These are phyloP conservation scores for Lactifluus pinguis DNA, from an alignment of 768 basidiomycete genomes.

Conservation along the genomic window DNA sequence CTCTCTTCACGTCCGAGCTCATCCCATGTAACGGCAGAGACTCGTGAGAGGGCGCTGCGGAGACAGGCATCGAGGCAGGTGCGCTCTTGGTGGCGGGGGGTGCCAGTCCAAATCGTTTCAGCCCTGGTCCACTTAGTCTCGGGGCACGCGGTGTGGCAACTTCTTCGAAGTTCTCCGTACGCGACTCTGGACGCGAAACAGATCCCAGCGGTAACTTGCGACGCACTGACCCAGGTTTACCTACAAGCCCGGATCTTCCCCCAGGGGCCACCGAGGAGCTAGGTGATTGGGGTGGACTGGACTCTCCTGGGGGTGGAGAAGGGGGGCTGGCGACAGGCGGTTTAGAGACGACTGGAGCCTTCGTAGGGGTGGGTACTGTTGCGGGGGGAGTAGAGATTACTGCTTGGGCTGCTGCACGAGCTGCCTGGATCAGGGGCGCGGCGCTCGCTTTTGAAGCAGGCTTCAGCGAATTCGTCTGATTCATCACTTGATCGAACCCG, in stretches of 20 bases:
- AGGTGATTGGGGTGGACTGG: conserved; percentile 39
- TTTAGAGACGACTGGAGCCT: conserved; percentile 17
- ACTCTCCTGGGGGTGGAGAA: conserved; percentile 23
- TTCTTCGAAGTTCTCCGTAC: conserved; percentile 32
- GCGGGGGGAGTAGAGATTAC: conserved; percentile 18
- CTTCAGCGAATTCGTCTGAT: conserved; percentile 79
- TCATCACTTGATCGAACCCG: conserved; percentile 80
- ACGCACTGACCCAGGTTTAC: conserved; percentile 57
- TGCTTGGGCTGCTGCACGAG: conserved; percentile 42
- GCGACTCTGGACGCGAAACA: conserved; percentile 38
- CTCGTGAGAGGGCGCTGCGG: conserved; percentile 27
- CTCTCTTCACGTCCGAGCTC: conserved; percentile 55
- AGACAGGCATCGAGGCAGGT: conserved; percentile 26
- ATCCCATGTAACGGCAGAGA: conserved; percentile 37
- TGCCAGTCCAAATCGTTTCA: conserved; percentile 37
- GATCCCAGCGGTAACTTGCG: conserved; percentile 61
- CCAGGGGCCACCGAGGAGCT: conserved; percentile 29
- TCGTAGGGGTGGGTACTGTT: conserved; percentile 21
- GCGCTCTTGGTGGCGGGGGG: conserved; percentile 24
- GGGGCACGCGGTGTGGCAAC: conserved; percentile 23
- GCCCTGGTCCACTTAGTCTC: conserved; percentile 21
- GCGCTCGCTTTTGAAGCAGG: conserved; percentile 83
- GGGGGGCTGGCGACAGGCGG: conserved; percentile 19
- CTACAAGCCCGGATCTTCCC: conserved; percentile 31
- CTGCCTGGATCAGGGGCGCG: conserved; percentile 81